Evolutionary conservation across 139 green algal species (phyloP).

Genomic region (Picochlorum sp.): DNA sequence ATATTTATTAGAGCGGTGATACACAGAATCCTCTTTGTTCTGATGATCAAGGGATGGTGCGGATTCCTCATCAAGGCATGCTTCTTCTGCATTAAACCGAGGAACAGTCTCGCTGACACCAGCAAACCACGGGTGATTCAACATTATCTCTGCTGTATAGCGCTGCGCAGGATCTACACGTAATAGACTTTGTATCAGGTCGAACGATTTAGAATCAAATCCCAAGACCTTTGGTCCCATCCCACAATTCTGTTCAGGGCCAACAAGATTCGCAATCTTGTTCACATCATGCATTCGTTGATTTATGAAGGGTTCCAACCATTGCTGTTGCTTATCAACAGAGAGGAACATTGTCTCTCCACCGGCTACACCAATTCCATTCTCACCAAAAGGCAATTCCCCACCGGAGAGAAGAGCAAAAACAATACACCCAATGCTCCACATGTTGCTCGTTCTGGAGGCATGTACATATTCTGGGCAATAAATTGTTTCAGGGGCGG

Average conservation of each 20-base stretch:
- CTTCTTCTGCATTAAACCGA: too few species aligned
- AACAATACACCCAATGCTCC: slow-evolving; percentile 21
- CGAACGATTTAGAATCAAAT: slow-evolving; percentile 1
- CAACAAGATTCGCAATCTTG: neutral
- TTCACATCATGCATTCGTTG: neutral
- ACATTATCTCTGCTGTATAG: slow-evolving; percentile 1
- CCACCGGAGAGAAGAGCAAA: slow-evolving; percentile 22
- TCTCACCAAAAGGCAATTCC: slow-evolving; percentile 23
- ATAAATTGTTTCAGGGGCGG: slow-evolving; percentile 16
- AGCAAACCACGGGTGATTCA: slow-evolving; percentile 13
- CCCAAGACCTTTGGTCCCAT: slow-evolving; percentile 2
- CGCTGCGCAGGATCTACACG: slow-evolving; percentile 19
- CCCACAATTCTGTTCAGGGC: neutral
- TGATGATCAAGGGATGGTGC: too few species aligned
- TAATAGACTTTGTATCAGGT: slow-evolving; percentile 17
- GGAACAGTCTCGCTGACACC: neutral
- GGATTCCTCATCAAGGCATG: too few species aligned
- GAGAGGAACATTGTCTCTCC: neutral
- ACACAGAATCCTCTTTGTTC: too few species aligned
- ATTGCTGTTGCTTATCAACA: slow-evolving; percentile 20
- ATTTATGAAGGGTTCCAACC: slow-evolving; percentile 5
- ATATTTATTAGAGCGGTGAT: too few species aligned
- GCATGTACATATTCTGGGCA: slow-evolving; percentile 6
- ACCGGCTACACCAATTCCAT: slow-evolving; percentile 6
- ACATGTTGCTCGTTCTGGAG: slow-evolving; percentile 20